A percentile compares a stretch with the other conserved stretches of the same genome.
Evolutionary conservation across 306 rosid genomes (phyloP).

Genomic region (Spatholobus suberectus): DNA sequence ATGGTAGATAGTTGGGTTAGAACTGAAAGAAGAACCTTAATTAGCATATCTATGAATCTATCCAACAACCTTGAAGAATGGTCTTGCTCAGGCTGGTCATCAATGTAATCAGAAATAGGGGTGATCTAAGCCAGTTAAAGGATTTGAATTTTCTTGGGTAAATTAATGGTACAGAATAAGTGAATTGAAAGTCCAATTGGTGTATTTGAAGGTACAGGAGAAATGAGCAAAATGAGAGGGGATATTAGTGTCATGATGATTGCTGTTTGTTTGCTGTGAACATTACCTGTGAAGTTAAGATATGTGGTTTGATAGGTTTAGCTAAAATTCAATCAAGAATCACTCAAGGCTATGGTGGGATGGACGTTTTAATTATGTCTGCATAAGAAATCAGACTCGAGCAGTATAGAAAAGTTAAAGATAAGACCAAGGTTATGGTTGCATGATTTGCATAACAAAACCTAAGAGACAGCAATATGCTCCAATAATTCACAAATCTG

Average conservation of each 20-base stretch:
- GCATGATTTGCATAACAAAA: background rate
- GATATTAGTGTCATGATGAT: background rate
- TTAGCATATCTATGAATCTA: background rate
- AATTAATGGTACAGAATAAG: background rate
- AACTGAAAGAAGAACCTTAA: background rate
- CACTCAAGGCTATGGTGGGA: no score
- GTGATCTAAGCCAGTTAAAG: background rate
- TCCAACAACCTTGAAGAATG: constrained; percentile 25
- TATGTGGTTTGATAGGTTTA: background rate
- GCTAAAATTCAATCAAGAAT: no score
- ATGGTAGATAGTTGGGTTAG: background rate
- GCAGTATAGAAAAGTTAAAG: background rate
- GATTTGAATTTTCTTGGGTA: background rate
- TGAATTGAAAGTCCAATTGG: background rate
- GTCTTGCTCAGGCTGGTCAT: background rate
- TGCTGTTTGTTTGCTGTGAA: background rate
- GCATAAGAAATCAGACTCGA: no score
- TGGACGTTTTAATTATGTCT: no score
- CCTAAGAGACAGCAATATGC: background rate
- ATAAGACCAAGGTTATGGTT: background rate
- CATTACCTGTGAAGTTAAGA: background rate
- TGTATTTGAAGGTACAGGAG: constrained; percentile 2
- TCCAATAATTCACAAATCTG: background rate
- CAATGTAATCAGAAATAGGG: background rate
- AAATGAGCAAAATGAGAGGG: background rate